These are phyloP conservation scores for Podospora bellae-mahoneyi DNA, from an alignment of 495 filamentous ascomycete species.

Conservation along the genomic window DNA sequence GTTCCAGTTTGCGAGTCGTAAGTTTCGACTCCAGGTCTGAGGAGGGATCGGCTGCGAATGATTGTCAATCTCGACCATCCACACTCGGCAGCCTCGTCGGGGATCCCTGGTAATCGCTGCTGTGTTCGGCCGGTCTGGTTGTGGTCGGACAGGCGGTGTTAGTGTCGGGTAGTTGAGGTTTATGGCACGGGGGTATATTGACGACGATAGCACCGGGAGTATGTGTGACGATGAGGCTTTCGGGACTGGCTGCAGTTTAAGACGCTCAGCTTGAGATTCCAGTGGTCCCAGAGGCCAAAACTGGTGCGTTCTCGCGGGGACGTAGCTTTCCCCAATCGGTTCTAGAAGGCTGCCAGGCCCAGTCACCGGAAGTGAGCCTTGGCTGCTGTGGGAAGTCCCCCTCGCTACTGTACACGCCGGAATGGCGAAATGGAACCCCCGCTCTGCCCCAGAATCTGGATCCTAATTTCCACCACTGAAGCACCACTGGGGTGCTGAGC, in stretches of 20 bases:
- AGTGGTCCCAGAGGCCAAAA: background rate
- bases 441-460: slow-evolving; percentile 12
- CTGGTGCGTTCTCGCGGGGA: slow-evolving; percentile 6
- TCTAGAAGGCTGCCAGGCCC: slow-evolving; percentile 20
- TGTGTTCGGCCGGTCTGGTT: slow-evolving; percentile 2
- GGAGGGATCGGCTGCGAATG: background rate
- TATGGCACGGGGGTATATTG: background rate
- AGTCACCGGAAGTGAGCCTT: slow-evolving; percentile 13
- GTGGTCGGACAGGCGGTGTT: background rate
- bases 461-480: slow-evolving; percentile 18
- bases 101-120: background rate
- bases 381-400: slow-evolving; percentile 5
- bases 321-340: slow-evolving; percentile 23
- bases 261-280: slow-evolving; percentile 14
- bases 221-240: slow-evolving; percentile 20
- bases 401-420: slow-evolving; percentile 7
- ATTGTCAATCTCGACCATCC: slow-evolving; percentile 1
- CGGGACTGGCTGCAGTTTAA: slow-evolving; percentile 20
- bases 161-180: background rate
- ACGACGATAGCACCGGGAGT: background rate
- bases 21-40: background rate
- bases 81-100: background rate
- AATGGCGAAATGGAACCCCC: slow-evolving; percentile 3
- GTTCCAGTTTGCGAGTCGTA: background rate
- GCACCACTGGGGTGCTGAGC: background rate